Evolutionary conservation across 1,139 yeast species (phyloP).

Genomic region (Pichia sp.): DNA sequence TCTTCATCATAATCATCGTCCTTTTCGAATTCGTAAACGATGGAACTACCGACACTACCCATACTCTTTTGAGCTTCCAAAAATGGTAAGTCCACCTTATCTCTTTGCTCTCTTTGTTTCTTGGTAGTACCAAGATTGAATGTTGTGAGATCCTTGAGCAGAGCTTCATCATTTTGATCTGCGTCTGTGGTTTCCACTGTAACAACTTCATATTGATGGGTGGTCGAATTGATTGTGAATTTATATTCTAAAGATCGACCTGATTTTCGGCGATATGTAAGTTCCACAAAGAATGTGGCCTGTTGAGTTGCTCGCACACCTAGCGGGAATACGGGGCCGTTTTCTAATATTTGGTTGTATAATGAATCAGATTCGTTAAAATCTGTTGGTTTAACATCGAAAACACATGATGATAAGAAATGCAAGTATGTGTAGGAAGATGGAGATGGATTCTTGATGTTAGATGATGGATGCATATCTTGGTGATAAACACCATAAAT

Average conservation of each 20-base stretch:
- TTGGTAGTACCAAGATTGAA: conserved; percentile 77
- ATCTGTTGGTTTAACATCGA: conserved; percentile 51
- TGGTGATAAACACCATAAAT: conserved; percentile 64
- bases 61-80: conserved; percentile 79
- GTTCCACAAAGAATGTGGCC: conserved; percentile 42
- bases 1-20: conserved; percentile 95
- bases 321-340: conserved; percentile 41
- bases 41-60: conserved; percentile 79
- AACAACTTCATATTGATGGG: conserved; percentile 47
- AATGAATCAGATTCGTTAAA: conserved; percentile 45
- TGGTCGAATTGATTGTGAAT: conserved; percentile 49
- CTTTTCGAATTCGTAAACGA: conserved; percentile 78
- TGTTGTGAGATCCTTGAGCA: conserved; percentile 75
- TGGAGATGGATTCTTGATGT: conserved; percentile 20
- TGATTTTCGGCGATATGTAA: conserved; percentile 76
- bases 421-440: conserved; percentile 36
- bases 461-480: conserved; percentile 44
- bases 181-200: conserved; percentile 30
- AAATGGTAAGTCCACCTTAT: conserved; percentile 85
- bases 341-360: conserved; percentile 37
- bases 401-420: conserved; percentile 70
- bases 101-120: conserved; percentile 74
- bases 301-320: conserved; percentile 42
- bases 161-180: conserved; percentile 40
- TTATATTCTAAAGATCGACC: conserved; percentile 70